Base-by-base conservation (phyloP, 495 filamentous ascomycete genomes). In the Achaetomiella virescens region DNA sequence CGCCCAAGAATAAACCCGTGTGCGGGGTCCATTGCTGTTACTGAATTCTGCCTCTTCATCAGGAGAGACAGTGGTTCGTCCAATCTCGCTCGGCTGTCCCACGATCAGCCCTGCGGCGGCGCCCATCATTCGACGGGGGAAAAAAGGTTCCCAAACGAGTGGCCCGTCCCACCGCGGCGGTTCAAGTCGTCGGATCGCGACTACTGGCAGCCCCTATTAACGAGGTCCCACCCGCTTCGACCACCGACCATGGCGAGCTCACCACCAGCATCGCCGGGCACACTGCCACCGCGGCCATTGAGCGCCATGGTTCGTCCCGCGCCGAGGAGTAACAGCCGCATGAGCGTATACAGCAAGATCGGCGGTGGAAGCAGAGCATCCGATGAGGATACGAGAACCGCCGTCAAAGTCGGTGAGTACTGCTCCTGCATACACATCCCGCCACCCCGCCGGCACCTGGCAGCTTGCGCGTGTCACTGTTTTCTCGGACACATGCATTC, bases 361-460 rank as follows among this genome's bases (percentile, higher is more conserved):
- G 88, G 85, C 45, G 85, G 82, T 64, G 86, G 88, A 55, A 96
- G 89, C 72, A 81, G 92, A 66, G 87, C 86, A 25, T 96, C 91
- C 2, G 93, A 97, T 66, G 93, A 98, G 63, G 93, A 97, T 78
- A 80, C 81, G 40, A 92, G 87, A 72, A 97, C 93, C 29, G 88
- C 93, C n/a, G 93, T 98, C 68, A 96, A 91, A 95, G 93, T 98
- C 71, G 93, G 93, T 98, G 81, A 67, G 93, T 91, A 63, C 50
- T 45, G 41, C 60, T 55, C 37, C 10, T 49, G 55, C 56, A 15
- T 57, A 27, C 31, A 48, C 64, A 38, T 55, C 59, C 68, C 64
- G 66, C 50, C 58, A 54, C 47, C 24, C 63, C 59, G 49, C 40
- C 43, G 36, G 21, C 31, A 35, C 37, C 18, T 22, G 20, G 63